A percentile compares a stretch with the other conserved stretches of the same genome.
These are phyloP conservation scores for Neltuma alba DNA, from an alignment of 306 rosid genomes.

Conservation along the genomic window DNA sequence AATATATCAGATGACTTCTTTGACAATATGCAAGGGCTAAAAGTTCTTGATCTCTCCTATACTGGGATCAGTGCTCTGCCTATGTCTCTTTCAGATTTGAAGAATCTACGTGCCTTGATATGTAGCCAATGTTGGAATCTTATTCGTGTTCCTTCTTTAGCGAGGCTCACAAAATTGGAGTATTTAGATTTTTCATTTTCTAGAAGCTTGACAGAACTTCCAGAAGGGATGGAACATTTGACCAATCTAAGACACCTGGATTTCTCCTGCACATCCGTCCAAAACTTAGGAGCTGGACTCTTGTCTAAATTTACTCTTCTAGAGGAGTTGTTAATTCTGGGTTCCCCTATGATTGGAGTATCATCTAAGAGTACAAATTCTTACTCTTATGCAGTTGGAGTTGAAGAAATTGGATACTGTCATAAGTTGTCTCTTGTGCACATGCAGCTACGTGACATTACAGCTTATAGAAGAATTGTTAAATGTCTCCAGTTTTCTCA, in stretches of 20 bases:
- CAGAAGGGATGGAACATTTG: slow-evolving; percentile 22
- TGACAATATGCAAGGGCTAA: not conserved
- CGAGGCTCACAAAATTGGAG: not conserved
- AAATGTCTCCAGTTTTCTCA: not conserved
- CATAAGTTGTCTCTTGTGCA: not conserved
- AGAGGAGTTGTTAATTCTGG: not conserved
- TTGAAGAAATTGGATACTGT: not conserved
- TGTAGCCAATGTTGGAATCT: not conserved
- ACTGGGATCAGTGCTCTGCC: not conserved
- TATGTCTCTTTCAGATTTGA: slow-evolving; percentile 1
- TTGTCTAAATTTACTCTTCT: not conserved
- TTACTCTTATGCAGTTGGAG: not conserved
- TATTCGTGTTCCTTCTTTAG: not conserved
- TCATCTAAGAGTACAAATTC: not conserved
- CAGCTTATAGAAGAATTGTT: not conserved
- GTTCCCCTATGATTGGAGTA: not conserved
- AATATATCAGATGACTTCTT: not conserved
- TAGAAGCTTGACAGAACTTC: not conserved
- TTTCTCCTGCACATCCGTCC: slow-evolving; percentile 4
- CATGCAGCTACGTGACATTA: not conserved
- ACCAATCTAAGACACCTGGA: slow-evolving; percentile 24
- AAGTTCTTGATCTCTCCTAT: slow-evolving; percentile 26
- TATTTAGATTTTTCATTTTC: slow-evolving; percentile 24
- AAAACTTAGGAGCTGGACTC: not conserved
- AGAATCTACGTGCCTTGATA: not conserved